phyloP scores from a whole-genome alignment of 352 stramenopile genomes.

The Blastocystis sp. region DNA sequence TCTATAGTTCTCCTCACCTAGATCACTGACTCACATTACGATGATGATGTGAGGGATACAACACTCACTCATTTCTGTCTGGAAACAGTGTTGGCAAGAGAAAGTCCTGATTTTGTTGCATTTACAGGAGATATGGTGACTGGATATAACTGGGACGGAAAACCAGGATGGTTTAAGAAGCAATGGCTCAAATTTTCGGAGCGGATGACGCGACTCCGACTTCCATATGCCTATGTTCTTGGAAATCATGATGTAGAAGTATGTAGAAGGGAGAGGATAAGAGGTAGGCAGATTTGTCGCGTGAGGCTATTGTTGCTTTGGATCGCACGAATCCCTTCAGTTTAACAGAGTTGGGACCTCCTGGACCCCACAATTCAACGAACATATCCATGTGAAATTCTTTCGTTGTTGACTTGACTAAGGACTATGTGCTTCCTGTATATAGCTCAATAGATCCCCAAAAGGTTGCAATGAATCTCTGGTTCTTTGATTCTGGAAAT shows the following conservation, averaged over 20 bases:
- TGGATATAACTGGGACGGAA: constrained; percentile 57
- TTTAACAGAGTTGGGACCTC: constrained; percentile 8
- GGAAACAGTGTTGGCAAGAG: not conserved
- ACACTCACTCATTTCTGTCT: constrained; percentile 1
- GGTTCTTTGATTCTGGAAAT: constrained; percentile 55
- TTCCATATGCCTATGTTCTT: constrained; percentile 49
- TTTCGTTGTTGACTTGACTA: not conserved
- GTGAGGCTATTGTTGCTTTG: constrained; percentile 18
- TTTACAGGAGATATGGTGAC: constrained; percentile 62
- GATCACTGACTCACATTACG: constrained; percentile 51
- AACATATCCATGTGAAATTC: constrained; percentile 5
- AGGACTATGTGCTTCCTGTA: constrained; percentile 46
- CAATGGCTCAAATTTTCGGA: constrained; percentile 12
- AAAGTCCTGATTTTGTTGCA: constrained; percentile 58
- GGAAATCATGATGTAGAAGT: constrained; percentile 60
- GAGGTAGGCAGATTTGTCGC: constrained; percentile 27
- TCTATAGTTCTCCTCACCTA: not conserved
- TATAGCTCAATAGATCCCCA: constrained; percentile 23
- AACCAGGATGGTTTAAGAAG: constrained; percentile 20
- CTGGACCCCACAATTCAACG: constrained; percentile 36
- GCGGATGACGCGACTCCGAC: not conserved
- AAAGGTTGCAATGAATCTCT: constrained; percentile 56
- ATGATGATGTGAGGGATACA: constrained; percentile 15
- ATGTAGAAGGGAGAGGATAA: not conserved
- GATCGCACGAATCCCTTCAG: constrained; percentile 45